Evolutionary conservation across 257 asterid genomes (phyloP).

Genomic region (Solanum medicagineum): DNA sequence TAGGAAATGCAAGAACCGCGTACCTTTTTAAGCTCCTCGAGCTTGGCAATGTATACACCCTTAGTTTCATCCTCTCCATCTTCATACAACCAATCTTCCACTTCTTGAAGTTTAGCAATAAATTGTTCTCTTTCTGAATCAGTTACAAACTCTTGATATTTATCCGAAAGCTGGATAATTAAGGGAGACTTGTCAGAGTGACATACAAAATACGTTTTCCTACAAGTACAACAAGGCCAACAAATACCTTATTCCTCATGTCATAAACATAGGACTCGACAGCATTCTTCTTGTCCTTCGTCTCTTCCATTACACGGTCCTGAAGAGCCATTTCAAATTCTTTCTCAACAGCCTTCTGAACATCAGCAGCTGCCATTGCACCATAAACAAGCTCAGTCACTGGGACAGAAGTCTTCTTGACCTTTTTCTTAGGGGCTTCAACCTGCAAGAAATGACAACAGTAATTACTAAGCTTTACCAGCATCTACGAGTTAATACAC

Average conservation of each 20-base stretch:
- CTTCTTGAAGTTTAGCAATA: slow-evolving; percentile 65
- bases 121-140: slow-evolving; percentile 72
- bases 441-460: slow-evolving; percentile 1
- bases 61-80: slow-evolving; percentile 92
- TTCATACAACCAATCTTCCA: slow-evolving; percentile 94
- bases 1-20: neutral
- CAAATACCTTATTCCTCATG: slow-evolving; percentile 73
- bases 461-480: neutral
- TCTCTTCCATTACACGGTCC: slow-evolving; percentile 97
- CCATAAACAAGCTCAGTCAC: slow-evolving; percentile 71
- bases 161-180: slow-evolving; percentile 57
- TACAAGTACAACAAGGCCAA: neutral
- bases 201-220: neutral
- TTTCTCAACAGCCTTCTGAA: slow-evolving; percentile 83
- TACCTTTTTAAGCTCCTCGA: slow-evolving; percentile 75
- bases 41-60: slow-evolving; percentile 63
- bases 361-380: slow-evolving; percentile 51
- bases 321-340: slow-evolving; percentile 97
- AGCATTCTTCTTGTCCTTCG: slow-evolving; percentile 93
- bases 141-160: slow-evolving; percentile 52
- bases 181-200: neutral
- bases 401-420: slow-evolving; percentile 58
- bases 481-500: neutral
- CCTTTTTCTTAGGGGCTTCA: slow-evolving; percentile 87
- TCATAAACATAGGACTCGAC: slow-evolving; percentile 94